Evolutionary conservation across 169 alveolate species (phyloP).

Genomic region (Plasmodium gaboni): DNA sequence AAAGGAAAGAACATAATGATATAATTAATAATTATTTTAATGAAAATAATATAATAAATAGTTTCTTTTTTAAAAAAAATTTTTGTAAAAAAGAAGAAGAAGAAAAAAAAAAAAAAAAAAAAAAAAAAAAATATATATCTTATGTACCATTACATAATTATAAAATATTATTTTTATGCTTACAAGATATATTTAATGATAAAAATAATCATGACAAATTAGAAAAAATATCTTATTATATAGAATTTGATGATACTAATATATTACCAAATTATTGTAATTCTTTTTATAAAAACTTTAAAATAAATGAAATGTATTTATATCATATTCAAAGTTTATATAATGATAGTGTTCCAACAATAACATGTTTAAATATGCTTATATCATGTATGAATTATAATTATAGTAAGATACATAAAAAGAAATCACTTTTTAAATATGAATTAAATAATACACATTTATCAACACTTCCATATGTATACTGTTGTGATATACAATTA

Average conservation of each 20-base stretch:
- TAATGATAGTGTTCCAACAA: constrained; percentile 17
- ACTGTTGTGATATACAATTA: constrained; percentile 61
- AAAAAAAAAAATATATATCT: constrained; percentile 70
- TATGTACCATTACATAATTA: constrained; percentile 52
- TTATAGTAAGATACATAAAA: constrained; percentile 43
- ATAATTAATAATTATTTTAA: constrained; percentile 2
- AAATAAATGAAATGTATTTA: constrained; percentile 27
- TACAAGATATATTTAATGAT: constrained; percentile 50
- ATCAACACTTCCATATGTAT: constrained; percentile 37
- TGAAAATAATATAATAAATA: constrained; percentile 16
- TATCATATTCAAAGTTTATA: constrained; percentile 51
- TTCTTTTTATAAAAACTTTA: constrained; percentile 35
- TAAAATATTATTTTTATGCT: constrained; percentile 27
- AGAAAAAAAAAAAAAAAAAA: neutral
- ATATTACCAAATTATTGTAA: constrained; percentile 42
- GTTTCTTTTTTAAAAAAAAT: constrained; percentile 28
- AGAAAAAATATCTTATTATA: constrained; percentile 41
- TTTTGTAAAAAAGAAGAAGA: neutral
- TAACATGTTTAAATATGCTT: constrained; percentile 57
- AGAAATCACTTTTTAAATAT: constrained; percentile 51
- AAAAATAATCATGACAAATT: constrained; percentile 17
- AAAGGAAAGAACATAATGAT: neutral
- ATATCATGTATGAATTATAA: constrained; percentile 46
- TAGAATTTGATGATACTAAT: constrained; percentile 28
- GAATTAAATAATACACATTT: constrained; percentile 31